A percentile compares a stretch with the other conserved stretches of the same genome.
phyloP scores from a whole-genome alignment of 2,329 filamentous ascomycete species.

The Microsporum ferrugineum region DNA sequence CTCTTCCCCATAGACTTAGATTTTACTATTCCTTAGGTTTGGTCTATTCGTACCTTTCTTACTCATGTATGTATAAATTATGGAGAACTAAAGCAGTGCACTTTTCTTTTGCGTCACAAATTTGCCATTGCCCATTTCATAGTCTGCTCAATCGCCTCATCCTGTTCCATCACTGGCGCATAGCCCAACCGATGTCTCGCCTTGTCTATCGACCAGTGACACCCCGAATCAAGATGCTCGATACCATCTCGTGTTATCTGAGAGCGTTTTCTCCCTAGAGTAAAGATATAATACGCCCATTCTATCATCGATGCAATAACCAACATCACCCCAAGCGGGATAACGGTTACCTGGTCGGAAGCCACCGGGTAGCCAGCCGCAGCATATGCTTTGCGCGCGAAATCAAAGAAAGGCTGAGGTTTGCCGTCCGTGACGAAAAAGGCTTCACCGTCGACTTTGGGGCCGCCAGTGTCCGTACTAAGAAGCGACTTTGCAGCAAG shows the following conservation, averaged over 20 bases:
- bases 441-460: conserved; percentile 61
- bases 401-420: conserved; percentile 74
- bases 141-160: background rate
- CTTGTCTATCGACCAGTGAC: background rate
- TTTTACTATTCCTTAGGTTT: too few species aligned
- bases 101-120: background rate
- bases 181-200: background rate
- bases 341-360: background rate
- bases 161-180: background rate
- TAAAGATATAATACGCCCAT: background rate
- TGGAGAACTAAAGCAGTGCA: background rate
- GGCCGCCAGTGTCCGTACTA: conserved; percentile 40
- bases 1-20: too few species aligned
- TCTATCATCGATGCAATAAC: background rate
- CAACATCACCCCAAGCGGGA: background rate
- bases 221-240: background rate
- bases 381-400: conserved; percentile 40
- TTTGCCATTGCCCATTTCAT: background rate
- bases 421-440: conserved; percentile 74
- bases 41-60: too few species aligned
- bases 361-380: background rate
- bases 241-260: background rate
- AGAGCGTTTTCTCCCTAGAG: background rate
- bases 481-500: conserved; percentile 61
- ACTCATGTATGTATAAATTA: too few species aligned